Conservation (phyloP, 805 yeast species). For the Candida ipomoeae region DNA sequence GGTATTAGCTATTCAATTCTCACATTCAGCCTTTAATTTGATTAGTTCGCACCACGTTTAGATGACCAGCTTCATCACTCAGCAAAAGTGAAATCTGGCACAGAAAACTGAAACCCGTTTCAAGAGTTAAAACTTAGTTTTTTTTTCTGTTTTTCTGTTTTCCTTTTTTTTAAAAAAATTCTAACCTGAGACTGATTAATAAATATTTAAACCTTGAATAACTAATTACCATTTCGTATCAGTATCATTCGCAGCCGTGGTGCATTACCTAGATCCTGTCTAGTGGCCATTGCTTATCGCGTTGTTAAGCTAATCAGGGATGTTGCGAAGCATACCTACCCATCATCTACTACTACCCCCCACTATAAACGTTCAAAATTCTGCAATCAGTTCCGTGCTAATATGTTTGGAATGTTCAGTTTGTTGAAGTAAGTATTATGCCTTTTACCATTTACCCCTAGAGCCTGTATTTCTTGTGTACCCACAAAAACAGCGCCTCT, state of each 20-base stretch:
- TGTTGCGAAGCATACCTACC: constrained; percentile 1
- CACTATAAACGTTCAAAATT: not conserved
- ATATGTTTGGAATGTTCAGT: constrained; percentile 6
- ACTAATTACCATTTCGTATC: not conserved
- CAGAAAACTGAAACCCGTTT: too few species aligned
- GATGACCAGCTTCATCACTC: too few species aligned
- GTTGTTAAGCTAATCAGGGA: constrained; percentile 3
- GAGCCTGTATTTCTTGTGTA: not conserved
- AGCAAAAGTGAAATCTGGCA: too few species aligned
- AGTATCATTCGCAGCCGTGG: not conserved
- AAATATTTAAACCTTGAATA: too few species aligned
- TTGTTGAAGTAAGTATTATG: constrained; percentile 5
- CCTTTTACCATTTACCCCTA: not conserved
- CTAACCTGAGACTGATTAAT: too few species aligned
- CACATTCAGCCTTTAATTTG: too few species aligned
- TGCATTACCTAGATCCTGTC: not conserved
- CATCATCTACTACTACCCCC: not conserved
- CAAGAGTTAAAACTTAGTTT: too few species aligned
- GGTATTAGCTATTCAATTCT: too few species aligned
- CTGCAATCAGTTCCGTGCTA: not conserved
- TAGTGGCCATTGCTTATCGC: constrained; percentile 1
- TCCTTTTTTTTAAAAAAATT: too few species aligned
- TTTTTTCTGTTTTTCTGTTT: too few species aligned
- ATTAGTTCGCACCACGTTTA: too few species aligned
- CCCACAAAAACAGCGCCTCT: constrained; percentile 1